phyloP scores from a whole-genome alignment of 169 alveolate genomes.

The Pseudocohnilembus persalinus region DNA sequence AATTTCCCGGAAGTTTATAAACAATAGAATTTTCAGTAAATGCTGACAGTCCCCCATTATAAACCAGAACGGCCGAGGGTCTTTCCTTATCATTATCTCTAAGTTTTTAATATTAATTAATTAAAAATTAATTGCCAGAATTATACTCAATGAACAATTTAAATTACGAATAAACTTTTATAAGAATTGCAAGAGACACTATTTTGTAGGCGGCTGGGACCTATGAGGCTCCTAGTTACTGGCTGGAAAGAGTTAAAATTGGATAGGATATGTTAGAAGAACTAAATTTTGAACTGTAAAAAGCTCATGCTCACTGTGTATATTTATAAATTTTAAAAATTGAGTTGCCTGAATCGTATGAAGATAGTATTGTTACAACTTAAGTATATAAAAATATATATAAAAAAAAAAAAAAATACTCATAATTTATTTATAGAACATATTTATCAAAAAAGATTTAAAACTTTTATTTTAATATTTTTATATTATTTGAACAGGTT shows the following conservation, averaged over 20 bases:
- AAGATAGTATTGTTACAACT: constrained; percentile 52
- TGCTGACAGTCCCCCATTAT: constrained; percentile 29
- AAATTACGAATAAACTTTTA: constrained; percentile 53
- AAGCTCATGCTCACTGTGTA: constrained; percentile 52
- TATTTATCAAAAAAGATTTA: neutral
- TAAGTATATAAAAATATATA: constrained; percentile 16
- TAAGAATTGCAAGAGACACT: constrained; percentile 57
- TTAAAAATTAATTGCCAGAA: constrained; percentile 51
- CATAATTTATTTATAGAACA: neutral
- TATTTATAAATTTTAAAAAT: constrained; percentile 43
- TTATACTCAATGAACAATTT: constrained; percentile 46
- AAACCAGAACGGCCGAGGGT: constrained; percentile 57
- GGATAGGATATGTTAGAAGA: constrained; percentile 31
- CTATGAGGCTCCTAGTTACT: constrained; percentile 53
- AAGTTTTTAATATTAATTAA: constrained; percentile 59
- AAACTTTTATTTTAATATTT: neutral
- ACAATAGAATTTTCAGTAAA: constrained; percentile 49
- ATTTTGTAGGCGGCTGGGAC: constrained; percentile 50
- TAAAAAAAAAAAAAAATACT: neutral
- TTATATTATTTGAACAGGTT: neutral
- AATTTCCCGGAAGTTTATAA: constrained; percentile 31
- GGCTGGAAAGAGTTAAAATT: constrained; percentile 41
- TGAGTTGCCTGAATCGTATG: constrained; percentile 52
- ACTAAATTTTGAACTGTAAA: constrained; percentile 30
- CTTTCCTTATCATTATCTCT: constrained; percentile 51